Base-by-base conservation (phyloP, 1,139 yeast species). In the Blastobotrys capitulatus region DNA sequence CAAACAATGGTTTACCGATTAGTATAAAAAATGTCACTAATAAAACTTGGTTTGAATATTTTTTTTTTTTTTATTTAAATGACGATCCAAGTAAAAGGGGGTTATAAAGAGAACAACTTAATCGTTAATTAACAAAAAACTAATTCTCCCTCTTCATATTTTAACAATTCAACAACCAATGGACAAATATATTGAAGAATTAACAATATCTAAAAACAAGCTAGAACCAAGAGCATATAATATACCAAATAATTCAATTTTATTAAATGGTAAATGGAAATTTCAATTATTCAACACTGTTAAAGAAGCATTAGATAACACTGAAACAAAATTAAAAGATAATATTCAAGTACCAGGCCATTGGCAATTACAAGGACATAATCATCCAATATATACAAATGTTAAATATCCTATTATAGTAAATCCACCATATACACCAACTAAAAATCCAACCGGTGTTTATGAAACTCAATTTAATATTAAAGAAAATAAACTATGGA, bases 351-450 rank as follows among this genome's bases (percentile, higher is more conserved):
- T 69, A 15, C 72, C 73, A 2, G 70, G 71, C 9, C 68, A 66
- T 49, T 69, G 72, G 71, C 72, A 69, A 54, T 52, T 68, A 18
- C 70, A 68, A 51, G 71, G 71, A 6, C 61, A 52, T 46, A 71
- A 70, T 13, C 50, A 52, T 1, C 73, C 73, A 1, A 63, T 57
- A 27, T 69, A 69, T 49, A 68, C 72, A 16, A 69, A 69, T 50
- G 57, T 60, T 42, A 55, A 57, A 18, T 69, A 57, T 49, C 71
- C 71, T 4, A 60, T 69, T 53, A 66, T 69, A 8, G 60, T 62
- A 37, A 62, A 68, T 48, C 71, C 71, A 1, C 73, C 73, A 8
- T 56, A 54, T 50, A 68, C 68, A 9, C 69, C 71, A 1, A 51
- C 64, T 12, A 52, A 58, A 18, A 69, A 69, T 47, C 73, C 73